Conservation (phyloP, 805 yeast genomes). For the Ogataea pini region DNA sequence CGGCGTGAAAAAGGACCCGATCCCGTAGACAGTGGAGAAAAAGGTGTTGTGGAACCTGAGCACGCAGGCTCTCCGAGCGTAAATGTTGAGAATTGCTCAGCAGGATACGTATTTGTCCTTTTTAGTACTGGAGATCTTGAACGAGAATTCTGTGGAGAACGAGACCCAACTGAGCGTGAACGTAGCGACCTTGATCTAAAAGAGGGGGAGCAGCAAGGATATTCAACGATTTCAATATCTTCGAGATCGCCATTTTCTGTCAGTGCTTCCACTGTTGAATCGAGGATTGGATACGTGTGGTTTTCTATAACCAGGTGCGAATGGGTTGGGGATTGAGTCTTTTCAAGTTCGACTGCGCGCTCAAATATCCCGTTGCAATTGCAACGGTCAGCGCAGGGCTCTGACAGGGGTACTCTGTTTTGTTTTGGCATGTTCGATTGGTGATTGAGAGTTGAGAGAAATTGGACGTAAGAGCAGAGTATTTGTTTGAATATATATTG, state of each 20-base stretch:
- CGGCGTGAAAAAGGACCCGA: conserved; percentile 11
- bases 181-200: conserved; percentile 1
- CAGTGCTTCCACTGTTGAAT: conserved; percentile 68
- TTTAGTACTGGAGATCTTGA: conserved; percentile 7
- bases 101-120: conserved; percentile 12
- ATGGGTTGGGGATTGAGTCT: conserved; percentile 1
- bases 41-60: neutral
- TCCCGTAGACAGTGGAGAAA: conserved; percentile 1
- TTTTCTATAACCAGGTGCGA: conserved; percentile 53
- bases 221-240: conserved; percentile 62
- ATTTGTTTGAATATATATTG: neutral
- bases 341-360: conserved; percentile 14
- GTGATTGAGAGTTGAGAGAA: neutral
- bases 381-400: neutral
- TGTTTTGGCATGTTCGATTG: neutral
- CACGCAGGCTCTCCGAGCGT: conserved; percentile 1
- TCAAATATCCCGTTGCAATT: conserved; percentile 13
- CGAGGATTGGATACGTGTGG: conserved; percentile 78
- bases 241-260: conserved; percentile 63
- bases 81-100: conserved; percentile 5
- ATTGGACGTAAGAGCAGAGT: neutral
- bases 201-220: conserved; percentile 22
- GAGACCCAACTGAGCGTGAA: conserved; percentile 9
- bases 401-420: neutral
- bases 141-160: conserved; percentile 1